phyloP scores from a whole-genome alignment of 2,329 filamentous ascomycete species.

The Neurospora sp. region DNA sequence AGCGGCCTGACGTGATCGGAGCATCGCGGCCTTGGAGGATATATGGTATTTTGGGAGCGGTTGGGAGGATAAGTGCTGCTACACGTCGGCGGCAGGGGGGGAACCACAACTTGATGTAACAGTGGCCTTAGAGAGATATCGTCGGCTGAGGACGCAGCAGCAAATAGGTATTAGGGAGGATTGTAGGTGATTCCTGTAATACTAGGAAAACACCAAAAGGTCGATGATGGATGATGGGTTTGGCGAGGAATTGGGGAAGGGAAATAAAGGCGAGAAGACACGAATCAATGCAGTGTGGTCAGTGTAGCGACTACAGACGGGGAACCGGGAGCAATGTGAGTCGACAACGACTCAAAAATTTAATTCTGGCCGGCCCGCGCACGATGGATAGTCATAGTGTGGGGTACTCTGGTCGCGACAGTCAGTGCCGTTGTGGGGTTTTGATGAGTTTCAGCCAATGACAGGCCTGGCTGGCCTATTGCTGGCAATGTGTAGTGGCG shows the following conservation, averaged over 20 bases:
- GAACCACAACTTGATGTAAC: neutral
- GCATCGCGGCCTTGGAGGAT: conserved; percentile 29
- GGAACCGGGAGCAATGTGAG: neutral
- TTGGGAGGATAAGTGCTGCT: neutral
- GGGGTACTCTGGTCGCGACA: neutral
- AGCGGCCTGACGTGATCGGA: conserved; percentile 35
- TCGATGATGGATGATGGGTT: neutral
- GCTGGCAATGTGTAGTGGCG: neutral
- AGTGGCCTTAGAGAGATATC: neutral
- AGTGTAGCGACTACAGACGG: neutral
- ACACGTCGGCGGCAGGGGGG: neutral
- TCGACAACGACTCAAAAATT: neutral
- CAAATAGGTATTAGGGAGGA: neutral
- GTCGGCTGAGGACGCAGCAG: neutral
- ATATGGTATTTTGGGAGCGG: neutral
- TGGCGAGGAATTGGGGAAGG: neutral
- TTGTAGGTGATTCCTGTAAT: neutral
- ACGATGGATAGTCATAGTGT: neutral
- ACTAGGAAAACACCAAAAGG: neutral
- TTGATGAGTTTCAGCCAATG: neutral
- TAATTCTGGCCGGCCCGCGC: neutral
- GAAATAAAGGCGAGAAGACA: neutral
- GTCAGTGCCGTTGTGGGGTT: neutral
- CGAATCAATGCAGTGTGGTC: neutral
- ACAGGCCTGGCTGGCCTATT: neutral